Evolutionary conservation across 2,329 filamentous ascomycete genomes (phyloP), one percentile per base, ranked within the genome.

Genomic region (Alternaria viburni): DNA sequence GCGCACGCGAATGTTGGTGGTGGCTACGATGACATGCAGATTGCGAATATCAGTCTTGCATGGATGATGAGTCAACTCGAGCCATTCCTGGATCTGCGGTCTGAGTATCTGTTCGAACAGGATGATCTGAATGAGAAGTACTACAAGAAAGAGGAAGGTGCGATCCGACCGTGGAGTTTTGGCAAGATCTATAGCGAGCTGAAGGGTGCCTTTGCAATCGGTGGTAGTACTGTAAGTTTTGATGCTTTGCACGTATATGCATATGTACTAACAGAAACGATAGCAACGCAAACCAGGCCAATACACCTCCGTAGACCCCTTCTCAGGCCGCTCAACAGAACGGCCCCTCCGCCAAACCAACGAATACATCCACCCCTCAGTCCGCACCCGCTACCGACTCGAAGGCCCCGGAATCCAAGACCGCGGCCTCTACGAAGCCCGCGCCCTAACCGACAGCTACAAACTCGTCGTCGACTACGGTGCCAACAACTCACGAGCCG

Each of bases 31-130:
- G 77, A 79, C 43, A 72, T 76, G 64, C 81, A 85, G 30, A 79
- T 85, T 32, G 81, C 83, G 11, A 84, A 86, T 44, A 85, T 87
- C 26, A 81, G 83, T 6, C 74, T 87, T 2, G 86, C 85, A 5
- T 88, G 86, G 86, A 87, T 88, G 86, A 85, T 87, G 70, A 81
- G 82, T 54, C 84, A 87, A 60, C 73, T 86, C 47, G 77, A 81
- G 56, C 80, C 80, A 1, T 83, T 84, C 47, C 70, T 84, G 61
- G 83, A 85, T 62, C 81, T 85, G 69, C 77, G 84, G 56, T 75
- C 79, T 5, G 81, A 83, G 49, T 85, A 84, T 64, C 63, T 85
- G 15, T 78, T 84, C 23, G 82, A 84, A 64, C 80, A 84, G 57
- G 81, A 83, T 59, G 82, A 83, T 19, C 74, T 80, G 25, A 83